Evolutionary conservation across 2,329 filamentous ascomycete genomes (phyloP).

Genomic region (Exophiala sp.): DNA sequence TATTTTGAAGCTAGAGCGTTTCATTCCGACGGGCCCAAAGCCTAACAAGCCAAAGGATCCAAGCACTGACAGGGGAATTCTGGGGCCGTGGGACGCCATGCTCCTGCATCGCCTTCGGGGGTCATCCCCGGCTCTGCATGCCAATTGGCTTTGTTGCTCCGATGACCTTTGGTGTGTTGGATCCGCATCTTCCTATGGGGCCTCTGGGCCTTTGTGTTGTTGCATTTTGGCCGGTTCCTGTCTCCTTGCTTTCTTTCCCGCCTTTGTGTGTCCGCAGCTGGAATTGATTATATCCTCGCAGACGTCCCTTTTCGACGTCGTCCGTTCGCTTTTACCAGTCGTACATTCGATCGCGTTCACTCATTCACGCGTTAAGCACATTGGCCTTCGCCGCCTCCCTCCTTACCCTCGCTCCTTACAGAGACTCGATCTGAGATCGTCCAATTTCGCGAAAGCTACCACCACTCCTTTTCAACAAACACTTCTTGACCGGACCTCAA

Average conservation of each 20-base stretch:
- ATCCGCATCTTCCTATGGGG: slow-evolving; percentile 6
- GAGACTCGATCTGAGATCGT: slow-evolving; percentile 27
- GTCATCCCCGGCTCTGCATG: slow-evolving; percentile 7
- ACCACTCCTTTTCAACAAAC: neutral
- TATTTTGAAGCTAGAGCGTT: slow-evolving; percentile 22
- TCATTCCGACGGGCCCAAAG: slow-evolving; percentile 21
- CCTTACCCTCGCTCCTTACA: slow-evolving; percentile 8
- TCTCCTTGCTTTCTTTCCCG: slow-evolving; percentile 11
- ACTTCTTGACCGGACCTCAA: slow-evolving; percentile 21
- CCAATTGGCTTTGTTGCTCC: slow-evolving; percentile 7
- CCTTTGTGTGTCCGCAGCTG: slow-evolving; percentile 4
- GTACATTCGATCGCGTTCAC: slow-evolving; percentile 25
- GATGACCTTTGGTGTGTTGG: neutral
- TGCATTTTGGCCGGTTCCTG: slow-evolving; percentile 9
- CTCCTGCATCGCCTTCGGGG: slow-evolving; percentile 7
- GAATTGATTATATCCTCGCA: slow-evolving; percentile 18
- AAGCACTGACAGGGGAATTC: slow-evolving; percentile 15
- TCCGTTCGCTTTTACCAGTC: slow-evolving; percentile 20
- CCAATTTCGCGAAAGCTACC: slow-evolving; percentile 3
- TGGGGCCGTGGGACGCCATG: slow-evolving; percentile 16
- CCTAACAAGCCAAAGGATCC: slow-evolving; percentile 12
- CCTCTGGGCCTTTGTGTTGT: slow-evolving; percentile 17
- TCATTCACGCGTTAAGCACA: slow-evolving; percentile 22
- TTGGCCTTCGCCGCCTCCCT: slow-evolving; percentile 14
- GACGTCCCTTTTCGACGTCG: slow-evolving; percentile 23